These are phyloP conservation scores for Aspergillus ochraceoroseus DNA, from an alignment of 2,329 filamentous ascomycete species.

Conservation along the genomic window DNA sequence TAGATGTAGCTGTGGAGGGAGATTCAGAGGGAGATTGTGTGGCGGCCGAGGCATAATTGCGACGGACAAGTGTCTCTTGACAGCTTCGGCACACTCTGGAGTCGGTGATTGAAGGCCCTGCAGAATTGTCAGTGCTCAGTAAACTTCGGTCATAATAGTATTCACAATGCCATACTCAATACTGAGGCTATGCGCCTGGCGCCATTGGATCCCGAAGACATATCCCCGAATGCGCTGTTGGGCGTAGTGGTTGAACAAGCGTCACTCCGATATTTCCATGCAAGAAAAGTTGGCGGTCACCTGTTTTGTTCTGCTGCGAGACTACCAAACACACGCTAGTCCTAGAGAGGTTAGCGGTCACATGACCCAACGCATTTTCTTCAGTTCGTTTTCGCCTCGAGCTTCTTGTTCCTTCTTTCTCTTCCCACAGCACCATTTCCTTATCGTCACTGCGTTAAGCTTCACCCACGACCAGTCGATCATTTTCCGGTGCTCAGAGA, in stretches of 20 bases:
- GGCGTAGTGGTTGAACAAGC: slow-evolving; percentile 19
- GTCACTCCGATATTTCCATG: slow-evolving; percentile 18
- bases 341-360: slow-evolving; percentile 21
- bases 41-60: slow-evolving; percentile 41
- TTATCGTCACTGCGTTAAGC: slow-evolving; percentile 85
- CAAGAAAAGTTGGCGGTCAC: slow-evolving; percentile 41
- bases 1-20: slow-evolving; percentile 25
- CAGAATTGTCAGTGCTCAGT: slow-evolving; percentile 16
- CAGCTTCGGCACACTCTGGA: slow-evolving; percentile 43
- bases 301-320: slow-evolving; percentile 19
- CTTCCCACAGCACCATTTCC: slow-evolving; percentile 66
- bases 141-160: not conserved
- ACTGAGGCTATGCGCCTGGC: slow-evolving; percentile 39
- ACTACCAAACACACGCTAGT: slow-evolving; percentile 23
- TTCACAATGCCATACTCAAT: slow-evolving; percentile 32
- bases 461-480: slow-evolving; percentile 71
- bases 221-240: slow-evolving; percentile 23
- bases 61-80: slow-evolving; percentile 40
- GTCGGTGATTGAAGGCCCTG: slow-evolving; percentile 38
- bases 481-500: slow-evolving; percentile 89
- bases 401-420: slow-evolving; percentile 27
- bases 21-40: slow-evolving; percentile 37
- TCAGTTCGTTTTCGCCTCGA: slow-evolving; percentile 17
- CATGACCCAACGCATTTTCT: slow-evolving; percentile 25
- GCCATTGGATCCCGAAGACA: slow-evolving; percentile 42